phyloP scores from a whole-genome alignment of 306 rosid species.

The Erythrophleum fordii region DNA sequence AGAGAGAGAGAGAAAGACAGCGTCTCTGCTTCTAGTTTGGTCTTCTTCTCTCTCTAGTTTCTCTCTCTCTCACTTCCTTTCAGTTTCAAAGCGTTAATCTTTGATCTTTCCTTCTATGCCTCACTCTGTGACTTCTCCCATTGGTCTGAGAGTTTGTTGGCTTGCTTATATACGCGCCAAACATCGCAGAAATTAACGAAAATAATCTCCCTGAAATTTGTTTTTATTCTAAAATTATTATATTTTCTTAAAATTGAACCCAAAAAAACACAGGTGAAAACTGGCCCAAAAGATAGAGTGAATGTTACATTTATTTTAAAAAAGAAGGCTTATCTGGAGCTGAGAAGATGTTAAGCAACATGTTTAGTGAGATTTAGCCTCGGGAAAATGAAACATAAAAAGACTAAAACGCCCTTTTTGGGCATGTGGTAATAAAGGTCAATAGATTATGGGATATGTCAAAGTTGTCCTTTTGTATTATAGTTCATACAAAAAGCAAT shows the following conservation, averaged over 20 bases:
- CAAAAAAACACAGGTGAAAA: too few relatives aligned
- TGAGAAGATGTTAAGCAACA: background rate
- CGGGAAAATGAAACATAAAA: background rate
- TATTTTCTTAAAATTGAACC: background rate
- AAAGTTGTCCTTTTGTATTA: conserved; percentile 38
- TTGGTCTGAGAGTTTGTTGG: conserved; percentile 52
- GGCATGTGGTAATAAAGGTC: conserved; percentile 27
- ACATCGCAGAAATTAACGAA: conserved; percentile 23
- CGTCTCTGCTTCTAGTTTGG: conserved; percentile 30
- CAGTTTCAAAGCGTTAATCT: conserved; percentile 57
- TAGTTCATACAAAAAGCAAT: conserved; percentile 26
- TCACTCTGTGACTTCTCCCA: conserved; percentile 36
- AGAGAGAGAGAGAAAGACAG: conserved; percentile 20
- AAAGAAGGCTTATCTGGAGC: background rate
- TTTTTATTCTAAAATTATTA: background rate
- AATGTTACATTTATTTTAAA: background rate
- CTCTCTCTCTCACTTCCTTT: conserved; percentile 42
- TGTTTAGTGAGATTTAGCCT: background rate
- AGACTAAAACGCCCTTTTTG: conserved; percentile 41
- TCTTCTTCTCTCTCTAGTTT: conserved; percentile 34
- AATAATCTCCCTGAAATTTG: background rate
- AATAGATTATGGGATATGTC: conserved; percentile 39
- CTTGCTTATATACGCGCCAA: conserved; percentile 62
- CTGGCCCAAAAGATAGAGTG: too few relatives aligned
- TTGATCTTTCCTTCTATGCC: conserved; percentile 43